Base-by-base conservation (phyloP, 2,329 filamentous ascomycete genomes). In the Cadophora gregata region DNA sequence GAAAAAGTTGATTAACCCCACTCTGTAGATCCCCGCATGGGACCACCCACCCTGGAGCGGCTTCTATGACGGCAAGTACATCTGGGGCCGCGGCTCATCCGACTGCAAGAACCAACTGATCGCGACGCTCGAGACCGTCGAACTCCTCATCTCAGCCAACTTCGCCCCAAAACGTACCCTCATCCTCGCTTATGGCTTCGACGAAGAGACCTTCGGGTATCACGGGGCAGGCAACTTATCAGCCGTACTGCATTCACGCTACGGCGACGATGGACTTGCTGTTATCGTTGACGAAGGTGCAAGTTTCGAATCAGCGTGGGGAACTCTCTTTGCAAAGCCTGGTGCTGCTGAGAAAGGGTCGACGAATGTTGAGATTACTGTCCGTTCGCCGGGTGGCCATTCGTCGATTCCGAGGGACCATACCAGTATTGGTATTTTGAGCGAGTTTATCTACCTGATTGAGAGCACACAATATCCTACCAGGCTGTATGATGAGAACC, bases 371-470 rank as follows among this genome's bases (percentile, higher is more conserved):
- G 85, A 56, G 12, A 67, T 67, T 19, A 59, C 59, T 0, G 77
- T 89, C 36, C 81, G 84, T 4, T 81, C 86, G 3, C 81, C 81
- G 1, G 88, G 88, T n/a, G 88, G 88, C 0, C 88, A 90, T 75
- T 87, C 84, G 62, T 88, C 84, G 3, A 77, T 81, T 0, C 85
- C 88, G 47, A 84, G 84, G 14, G 82, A 85, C 0, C 88, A 92
- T 76, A 92, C 89, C 0, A 88, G 87, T 12, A 91, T 92, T 62
- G 90, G 90, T 7, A 88, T 92, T 69, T 81, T 89, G 64, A 82
- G 86, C 10, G 87, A 92, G 73, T 83, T 92, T 45, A 83, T 92
- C 66, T 82, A 84, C n/a, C 78, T 82, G n/a, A 85, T 93, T 1
- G 90, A 93, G 73, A 77, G 81, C 1, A 79, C 85, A 47, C 81